These are phyloP conservation scores for Spinacia oleracea DNA, from an alignment of 179 eudicot species.

Conservation along the genomic window DNA sequence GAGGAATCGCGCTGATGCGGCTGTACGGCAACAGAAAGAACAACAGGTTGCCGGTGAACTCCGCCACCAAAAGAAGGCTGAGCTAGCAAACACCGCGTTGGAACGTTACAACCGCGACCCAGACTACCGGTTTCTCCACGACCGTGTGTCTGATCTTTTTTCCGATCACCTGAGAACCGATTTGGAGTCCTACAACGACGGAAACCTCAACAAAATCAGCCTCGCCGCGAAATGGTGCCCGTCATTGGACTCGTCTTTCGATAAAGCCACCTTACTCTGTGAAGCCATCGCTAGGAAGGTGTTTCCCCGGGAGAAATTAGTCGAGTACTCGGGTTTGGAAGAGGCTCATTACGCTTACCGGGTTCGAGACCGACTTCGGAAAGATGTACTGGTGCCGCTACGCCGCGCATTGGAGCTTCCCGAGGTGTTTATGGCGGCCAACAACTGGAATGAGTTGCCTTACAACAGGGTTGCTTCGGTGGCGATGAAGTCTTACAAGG, in stretches of 20 bases:
- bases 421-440: constrained; percentile 49
- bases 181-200: constrained; percentile 27
- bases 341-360: constrained; percentile 49
- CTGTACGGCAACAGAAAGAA: constrained; percentile 17
- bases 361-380: constrained; percentile 50
- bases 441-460: constrained; percentile 40
- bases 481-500: constrained; percentile 57
- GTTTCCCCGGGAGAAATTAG: constrained; percentile 38
- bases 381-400: constrained; percentile 48
- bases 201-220: constrained; percentile 28
- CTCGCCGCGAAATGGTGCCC: constrained; percentile 70
- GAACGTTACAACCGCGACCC: constrained; percentile 36
- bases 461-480: constrained; percentile 58
- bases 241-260: constrained; percentile 45
- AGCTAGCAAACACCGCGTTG: constrained; percentile 30
- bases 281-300: constrained; percentile 47
- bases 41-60: constrained; percentile 7
- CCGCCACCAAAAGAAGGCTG: constrained; percentile 24
- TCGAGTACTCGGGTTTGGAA: constrained; percentile 44
- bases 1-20: constrained; percentile 10
- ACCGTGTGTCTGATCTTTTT: constrained; percentile 45
- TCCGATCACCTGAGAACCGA: constrained; percentile 39
- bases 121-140: constrained; percentile 43
- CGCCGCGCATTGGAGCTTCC: constrained; percentile 48
- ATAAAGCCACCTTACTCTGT: constrained; percentile 41